Base-by-base conservation (phyloP, 1,284 basidiomycete species). In the Nidula niveotomentosa region DNA sequence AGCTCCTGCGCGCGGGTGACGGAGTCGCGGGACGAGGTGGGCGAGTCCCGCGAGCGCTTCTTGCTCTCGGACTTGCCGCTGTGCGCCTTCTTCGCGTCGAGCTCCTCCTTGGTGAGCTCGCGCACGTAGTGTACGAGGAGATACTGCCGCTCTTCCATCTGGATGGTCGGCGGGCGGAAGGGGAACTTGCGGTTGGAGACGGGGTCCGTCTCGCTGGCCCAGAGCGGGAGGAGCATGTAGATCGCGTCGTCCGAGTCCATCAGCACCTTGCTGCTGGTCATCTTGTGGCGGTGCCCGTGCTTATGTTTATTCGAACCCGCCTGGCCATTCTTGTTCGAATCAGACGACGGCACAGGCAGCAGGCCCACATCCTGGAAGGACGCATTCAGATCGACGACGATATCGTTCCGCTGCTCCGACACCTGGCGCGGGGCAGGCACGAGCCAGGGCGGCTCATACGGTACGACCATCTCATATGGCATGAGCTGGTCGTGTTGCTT, bases 151-250 rank as follows among this genome's bases (percentile, higher is more conserved):
- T 84, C 75, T 54, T 82, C 76, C 36, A 80, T 69, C 2, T 78
- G 76, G 34, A 84, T 71, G 45, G 74, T 64, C 15, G 77, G 72
- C 6, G 70, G 55, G 13, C 65, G 61, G 51, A 72, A 74, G 12
- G 71, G 69, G 54, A 65, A 57, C 48, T 63, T 71, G 57, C 55
- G 64, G 30, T 58, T 62, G 9, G 69, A 75, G 13, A 64, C 61
- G 0, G 78, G 63, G 63, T 89, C 89, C 0, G 82, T 88, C 61
- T 88, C 85, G n/a, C 84, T 81, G 8, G 87, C 84, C 89, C 90
- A 92, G 37, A 92, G 76, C 3, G 90, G 90, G n/a, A 92, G 74
- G 17, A 92, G 76, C 90, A 92, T 91, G 67, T 87, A 90, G 46
- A 91, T 71, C 30, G 81, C 80, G 17, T 91, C 45, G 13, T 47